Evolutionary conservation across 2,329 filamentous ascomycete genomes (phyloP).

Genomic region (Leptographium wingfieldii): DNA sequence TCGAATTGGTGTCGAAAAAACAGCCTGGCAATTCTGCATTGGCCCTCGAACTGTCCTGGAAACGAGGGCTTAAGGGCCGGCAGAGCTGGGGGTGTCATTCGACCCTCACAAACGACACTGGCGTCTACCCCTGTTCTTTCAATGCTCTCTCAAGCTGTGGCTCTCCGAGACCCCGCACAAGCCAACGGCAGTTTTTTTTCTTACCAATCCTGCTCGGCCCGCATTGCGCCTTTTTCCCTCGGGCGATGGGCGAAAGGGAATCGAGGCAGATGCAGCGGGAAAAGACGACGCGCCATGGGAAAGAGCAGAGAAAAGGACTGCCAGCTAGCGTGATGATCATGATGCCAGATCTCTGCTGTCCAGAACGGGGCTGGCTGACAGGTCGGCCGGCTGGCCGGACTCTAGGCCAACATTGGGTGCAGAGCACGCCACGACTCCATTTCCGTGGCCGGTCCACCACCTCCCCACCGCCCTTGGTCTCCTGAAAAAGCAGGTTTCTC

Average conservation of each 20-base stretch:
- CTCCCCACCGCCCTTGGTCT: background rate
- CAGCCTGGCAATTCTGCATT: background rate
- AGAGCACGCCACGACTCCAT: background rate
- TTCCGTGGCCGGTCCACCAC: background rate
- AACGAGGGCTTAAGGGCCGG: background rate
- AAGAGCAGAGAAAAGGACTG: background rate
- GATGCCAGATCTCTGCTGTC: background rate
- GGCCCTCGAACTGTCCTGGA: background rate
- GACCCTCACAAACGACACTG: background rate
- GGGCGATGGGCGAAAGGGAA: slow-evolving; percentile 4
- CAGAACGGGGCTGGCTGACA: background rate
- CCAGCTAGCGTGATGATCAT: background rate
- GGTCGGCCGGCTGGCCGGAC: background rate
- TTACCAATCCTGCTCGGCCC: background rate
- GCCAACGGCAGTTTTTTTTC: background rate
- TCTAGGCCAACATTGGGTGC: background rate
- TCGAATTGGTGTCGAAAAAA: background rate
- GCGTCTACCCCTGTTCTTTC: slow-evolving; percentile 3
- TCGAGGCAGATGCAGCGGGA: background rate
- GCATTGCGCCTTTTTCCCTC: background rate
- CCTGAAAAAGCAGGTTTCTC: background rate
- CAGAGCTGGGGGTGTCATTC: background rate
- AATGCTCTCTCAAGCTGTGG: background rate
- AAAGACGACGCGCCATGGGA: background rate
- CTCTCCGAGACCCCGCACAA: background rate